These are phyloP conservation scores for Heliamphora exappendiculata DNA, from an alignment of 148 eudicot genomes.

Conservation along the genomic window DNA sequence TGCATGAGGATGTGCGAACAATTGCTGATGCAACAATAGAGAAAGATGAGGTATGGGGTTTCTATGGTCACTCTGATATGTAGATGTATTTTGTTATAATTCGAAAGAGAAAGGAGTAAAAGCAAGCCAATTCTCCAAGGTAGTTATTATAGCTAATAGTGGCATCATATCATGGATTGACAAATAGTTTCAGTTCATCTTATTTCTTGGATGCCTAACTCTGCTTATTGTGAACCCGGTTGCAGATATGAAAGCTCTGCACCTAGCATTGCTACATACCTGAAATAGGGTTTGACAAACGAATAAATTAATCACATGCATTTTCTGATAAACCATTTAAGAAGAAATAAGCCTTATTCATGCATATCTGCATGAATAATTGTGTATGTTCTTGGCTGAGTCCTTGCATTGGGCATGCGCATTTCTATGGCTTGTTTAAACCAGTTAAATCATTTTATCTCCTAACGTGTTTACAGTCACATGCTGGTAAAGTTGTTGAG, in stretches of 20 bases:
- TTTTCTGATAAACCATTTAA: neutral
- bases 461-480: constrained; percentile 52
- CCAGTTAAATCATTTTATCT: neutral
- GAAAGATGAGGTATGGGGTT: constrained; percentile 82
- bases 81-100: neutral
- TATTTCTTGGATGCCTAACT: neutral
- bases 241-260: neutral
- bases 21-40: constrained; percentile 97
- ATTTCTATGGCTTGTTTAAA: neutral
- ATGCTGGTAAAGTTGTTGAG: constrained; percentile 98
- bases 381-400: neutral
- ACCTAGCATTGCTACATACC: neutral
- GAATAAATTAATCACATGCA: neutral
- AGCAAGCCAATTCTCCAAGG: too few species aligned
- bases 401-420: neutral
- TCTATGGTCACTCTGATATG: neutral
- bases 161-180: neutral
- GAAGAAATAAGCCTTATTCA: neutral
- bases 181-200: neutral
- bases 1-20: constrained; percentile 96
- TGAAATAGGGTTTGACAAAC: neutral
- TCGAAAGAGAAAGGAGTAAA: neutral
- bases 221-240: neutral
- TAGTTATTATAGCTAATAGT: neutral
- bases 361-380: neutral